Conservation (phyloP, 306 rosid species). For the Quercus bicolor region DNA sequence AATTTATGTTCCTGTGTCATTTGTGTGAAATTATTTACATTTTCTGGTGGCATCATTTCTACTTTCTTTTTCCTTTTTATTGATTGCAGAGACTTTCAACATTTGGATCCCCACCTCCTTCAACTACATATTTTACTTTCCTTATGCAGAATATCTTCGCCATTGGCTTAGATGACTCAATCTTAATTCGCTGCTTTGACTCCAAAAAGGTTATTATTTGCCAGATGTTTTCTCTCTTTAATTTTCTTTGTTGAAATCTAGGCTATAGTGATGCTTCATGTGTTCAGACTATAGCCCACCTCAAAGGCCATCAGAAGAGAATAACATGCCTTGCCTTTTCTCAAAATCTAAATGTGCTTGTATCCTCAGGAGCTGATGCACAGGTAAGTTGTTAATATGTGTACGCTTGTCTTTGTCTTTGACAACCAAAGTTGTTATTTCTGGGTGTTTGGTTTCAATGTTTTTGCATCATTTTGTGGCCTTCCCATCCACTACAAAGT, state of each 20-base stretch:
- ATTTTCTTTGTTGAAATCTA: background rate
- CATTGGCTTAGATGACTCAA: conserved; percentile 14
- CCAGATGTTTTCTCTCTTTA: background rate
- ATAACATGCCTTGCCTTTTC: conserved; percentile 18
- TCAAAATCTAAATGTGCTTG: conserved; percentile 8
- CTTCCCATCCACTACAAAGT: too few relatives aligned
- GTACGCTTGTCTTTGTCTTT: too few relatives aligned
- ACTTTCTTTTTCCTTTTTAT: conserved; percentile 1
- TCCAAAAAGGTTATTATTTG: background rate
- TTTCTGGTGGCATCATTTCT: background rate
- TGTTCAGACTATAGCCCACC: background rate
- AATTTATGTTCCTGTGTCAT: background rate
- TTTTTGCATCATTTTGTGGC: too few relatives aligned
- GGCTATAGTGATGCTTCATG: background rate
- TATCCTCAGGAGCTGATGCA: conserved; percentile 11
- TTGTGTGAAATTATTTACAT: background rate
- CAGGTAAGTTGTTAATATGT: conserved; percentile 5
- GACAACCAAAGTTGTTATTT: too few relatives aligned
- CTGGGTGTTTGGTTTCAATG: too few relatives aligned
- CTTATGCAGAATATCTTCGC: conserved; percentile 7
- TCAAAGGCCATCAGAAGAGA: conserved; percentile 5
- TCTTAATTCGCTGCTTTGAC: background rate
- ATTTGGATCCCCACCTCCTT: conserved; percentile 12
- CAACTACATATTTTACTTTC: conserved; percentile 6
- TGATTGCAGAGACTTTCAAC: background rate